A percentile compares a stretch with the other conserved stretches of the same genome.
phyloP scores from a whole-genome alignment of 140 eudicot species.

The Erigeron philadelphicus region DNA sequence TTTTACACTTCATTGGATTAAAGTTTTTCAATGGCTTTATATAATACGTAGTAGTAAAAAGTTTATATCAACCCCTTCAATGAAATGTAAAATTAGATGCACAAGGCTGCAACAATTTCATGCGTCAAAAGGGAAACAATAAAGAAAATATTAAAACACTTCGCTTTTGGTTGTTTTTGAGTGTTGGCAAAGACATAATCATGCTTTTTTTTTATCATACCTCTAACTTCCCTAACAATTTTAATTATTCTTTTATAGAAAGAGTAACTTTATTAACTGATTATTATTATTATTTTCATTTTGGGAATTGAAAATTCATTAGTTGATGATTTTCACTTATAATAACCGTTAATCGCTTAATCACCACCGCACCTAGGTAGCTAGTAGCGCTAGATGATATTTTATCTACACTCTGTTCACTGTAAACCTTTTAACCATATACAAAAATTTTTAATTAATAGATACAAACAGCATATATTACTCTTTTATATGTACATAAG shows the following conservation, averaged over 20 bases:
- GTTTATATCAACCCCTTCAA: too few relatives aligned
- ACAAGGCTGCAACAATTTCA: slow-evolving; percentile 28
- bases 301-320: not conserved
- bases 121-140: slow-evolving; percentile 13
- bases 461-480: too few relatives aligned
- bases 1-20: too few relatives aligned
- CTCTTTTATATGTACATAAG: too few relatives aligned
- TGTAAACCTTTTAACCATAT: too few relatives aligned
- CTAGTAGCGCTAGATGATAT: too few relatives aligned
- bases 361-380: too few relatives aligned
- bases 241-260: not conserved
- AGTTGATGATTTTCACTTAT: not conserved
- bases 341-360: too few relatives aligned
- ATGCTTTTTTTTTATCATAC: slow-evolving; percentile 23
- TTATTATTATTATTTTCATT: not conserved
- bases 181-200: slow-evolving; percentile 34
- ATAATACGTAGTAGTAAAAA: too few relatives aligned
- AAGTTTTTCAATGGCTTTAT: too few relatives aligned
- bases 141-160: not conserved
- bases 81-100: slow-evolving; percentile 4
- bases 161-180: slow-evolving; percentile 30
- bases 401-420: too few relatives aligned
- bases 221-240: slow-evolving; percentile 16
- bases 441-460: too few relatives aligned
- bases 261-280: not conserved